phyloP scores from a whole-genome alignment of 768 basidiomycete species.

The Termitomyces sp. region DNA sequence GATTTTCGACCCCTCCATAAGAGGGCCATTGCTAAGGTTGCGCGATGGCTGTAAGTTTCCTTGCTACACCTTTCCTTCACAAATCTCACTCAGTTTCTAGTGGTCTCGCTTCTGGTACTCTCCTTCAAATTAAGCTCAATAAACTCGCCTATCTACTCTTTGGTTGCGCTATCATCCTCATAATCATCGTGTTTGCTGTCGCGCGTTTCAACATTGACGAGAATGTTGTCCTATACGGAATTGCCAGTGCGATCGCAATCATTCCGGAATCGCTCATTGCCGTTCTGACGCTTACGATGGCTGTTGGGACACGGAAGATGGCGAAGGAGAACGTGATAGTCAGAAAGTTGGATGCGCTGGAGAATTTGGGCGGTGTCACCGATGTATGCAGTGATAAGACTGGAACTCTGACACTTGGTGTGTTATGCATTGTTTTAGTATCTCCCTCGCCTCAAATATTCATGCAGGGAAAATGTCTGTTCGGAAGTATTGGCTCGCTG shows the following conservation, averaged over 20 bases:
- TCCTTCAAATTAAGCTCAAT: conserved; percentile 31
- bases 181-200: conserved; percentile 33
- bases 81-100: conserved; percentile 13
- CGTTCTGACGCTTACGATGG: conserved; percentile 53
- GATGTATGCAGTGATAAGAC: conserved; percentile 63
- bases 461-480: conserved; percentile 34
- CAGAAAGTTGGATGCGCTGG: conserved; percentile 57
- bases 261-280: conserved; percentile 39
- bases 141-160: conserved; percentile 31
- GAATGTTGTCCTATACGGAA: conserved; percentile 30
- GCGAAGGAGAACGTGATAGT: conserved; percentile 57
- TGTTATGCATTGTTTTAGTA: background rate
- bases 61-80: background rate
- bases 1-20: conserved; percentile 19
- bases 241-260: conserved; percentile 33
- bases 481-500: conserved; percentile 33
- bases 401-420: conserved; percentile 47
- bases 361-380: conserved; percentile 53
- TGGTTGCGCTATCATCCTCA: conserved; percentile 28
- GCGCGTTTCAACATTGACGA: conserved; percentile 26
- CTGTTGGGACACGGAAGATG: conserved; percentile 50
- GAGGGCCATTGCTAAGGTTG: conserved; percentile 18
- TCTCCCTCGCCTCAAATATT: background rate
- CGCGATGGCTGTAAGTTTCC: conserved; percentile 22
- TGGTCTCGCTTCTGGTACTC: conserved; percentile 29